These are phyloP conservation scores for Alnus rubra DNA, from an alignment of 306 rosid genomes.

Conservation along the genomic window DNA sequence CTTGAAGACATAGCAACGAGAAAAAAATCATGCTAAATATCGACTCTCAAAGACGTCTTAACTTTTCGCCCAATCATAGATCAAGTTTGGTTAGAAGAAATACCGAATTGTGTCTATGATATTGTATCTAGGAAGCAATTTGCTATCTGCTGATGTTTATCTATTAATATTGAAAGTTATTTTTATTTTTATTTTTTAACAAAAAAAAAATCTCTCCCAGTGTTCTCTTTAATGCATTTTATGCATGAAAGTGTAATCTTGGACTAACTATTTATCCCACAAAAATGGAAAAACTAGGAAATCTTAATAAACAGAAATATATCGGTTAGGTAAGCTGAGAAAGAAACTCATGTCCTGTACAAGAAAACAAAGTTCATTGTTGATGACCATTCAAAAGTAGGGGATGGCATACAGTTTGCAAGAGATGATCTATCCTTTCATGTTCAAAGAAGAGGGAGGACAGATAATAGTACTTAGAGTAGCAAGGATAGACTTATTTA, in stretches of 20 bases:
- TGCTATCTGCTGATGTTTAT: too few species aligned
- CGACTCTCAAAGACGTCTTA: background rate
- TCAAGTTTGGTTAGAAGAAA: too few species aligned
- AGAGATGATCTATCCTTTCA: too few species aligned
- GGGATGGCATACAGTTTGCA: background rate
- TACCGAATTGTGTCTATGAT: too few species aligned
- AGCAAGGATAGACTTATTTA: constrained; percentile 1
- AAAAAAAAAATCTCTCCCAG: background rate
- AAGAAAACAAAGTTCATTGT: background rate
- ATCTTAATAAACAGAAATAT: background rate
- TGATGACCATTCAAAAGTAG: constrained; percentile 1
- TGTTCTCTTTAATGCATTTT: background rate
- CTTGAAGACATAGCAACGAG: too few species aligned
- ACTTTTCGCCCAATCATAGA: background rate
- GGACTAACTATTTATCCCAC: background rate
- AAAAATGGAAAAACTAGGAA: background rate
- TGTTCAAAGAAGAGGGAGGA: constrained; percentile 11
- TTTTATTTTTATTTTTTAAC: too few species aligned
- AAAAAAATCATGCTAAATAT: background rate
- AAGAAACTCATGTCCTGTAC: background rate
- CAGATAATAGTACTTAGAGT: background rate
- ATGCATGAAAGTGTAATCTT: background rate
- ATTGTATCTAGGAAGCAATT: too few species aligned
- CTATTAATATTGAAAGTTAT: too few species aligned
- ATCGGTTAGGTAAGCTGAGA: background rate